A percentile compares a stretch with the other conserved stretches of the same genome.
Conservation (phyloP, 306 rosid genomes). For the Ammopiptanthus mongolicus region DNA sequence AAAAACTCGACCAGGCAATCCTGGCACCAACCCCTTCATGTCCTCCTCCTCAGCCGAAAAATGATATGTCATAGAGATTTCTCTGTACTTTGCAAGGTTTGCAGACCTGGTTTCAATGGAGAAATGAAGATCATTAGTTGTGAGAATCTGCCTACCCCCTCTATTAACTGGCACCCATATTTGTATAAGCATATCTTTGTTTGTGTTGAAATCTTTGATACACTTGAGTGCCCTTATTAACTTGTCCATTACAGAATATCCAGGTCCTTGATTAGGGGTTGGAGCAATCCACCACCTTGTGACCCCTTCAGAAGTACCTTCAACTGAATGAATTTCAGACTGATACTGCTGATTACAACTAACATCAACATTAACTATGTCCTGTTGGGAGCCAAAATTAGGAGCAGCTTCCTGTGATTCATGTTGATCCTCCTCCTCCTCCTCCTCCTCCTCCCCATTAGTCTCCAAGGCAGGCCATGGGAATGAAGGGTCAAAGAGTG, state of each 20-base stretch:
- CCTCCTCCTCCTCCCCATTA: constrained; percentile 1
- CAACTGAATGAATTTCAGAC: constrained; percentile 31
- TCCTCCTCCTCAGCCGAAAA: constrained; percentile 64
- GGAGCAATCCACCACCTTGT: constrained; percentile 67
- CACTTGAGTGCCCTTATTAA: constrained; percentile 52
- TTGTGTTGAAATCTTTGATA: constrained; percentile 49
- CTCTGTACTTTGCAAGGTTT: constrained; percentile 63
- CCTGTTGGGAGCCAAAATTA: not conserved
- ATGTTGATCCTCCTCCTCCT: constrained; percentile 19
- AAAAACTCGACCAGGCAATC: constrained; percentile 91
- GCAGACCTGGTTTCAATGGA: constrained; percentile 42
- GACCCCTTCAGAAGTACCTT: constrained; percentile 32
- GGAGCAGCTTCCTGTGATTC: constrained; percentile 23
- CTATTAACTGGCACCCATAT: constrained; percentile 73
- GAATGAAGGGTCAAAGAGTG: constrained; percentile 51
- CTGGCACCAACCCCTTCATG: constrained; percentile 42
- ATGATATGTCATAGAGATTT: constrained; percentile 48
- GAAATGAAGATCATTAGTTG: constrained; percentile 57
- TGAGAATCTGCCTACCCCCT: constrained; percentile 61
- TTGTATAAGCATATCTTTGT: constrained; percentile 76
- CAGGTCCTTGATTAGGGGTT: constrained; percentile 27
- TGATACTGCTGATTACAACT: constrained; percentile 16
- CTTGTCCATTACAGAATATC: constrained; percentile 53
- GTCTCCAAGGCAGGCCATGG: constrained; percentile 54
- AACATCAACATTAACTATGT: constrained; percentile 24